A percentile compares a stretch with the other conserved stretches of the same genome.
phyloP scores from a whole-genome alignment of 2,329 filamentous ascomycete genomes.

The Aspergillus phoenicis region DNA sequence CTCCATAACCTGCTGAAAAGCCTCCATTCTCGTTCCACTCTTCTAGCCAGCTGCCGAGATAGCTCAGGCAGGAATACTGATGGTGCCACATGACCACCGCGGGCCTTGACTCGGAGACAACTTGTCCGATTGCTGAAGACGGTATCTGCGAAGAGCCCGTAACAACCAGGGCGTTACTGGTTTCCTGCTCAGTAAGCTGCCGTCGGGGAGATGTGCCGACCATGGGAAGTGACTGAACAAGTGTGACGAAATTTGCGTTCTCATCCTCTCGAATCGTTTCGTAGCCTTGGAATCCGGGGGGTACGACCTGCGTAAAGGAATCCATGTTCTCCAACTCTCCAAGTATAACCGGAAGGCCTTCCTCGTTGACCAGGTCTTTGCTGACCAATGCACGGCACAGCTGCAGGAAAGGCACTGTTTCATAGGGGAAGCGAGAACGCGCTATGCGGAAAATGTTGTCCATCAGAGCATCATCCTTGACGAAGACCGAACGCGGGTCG shows the following conservation, averaged over 20 bases:
- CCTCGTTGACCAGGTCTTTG: slow-evolving; percentile 47
- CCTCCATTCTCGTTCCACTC: slow-evolving; percentile 51
- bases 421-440: slow-evolving; percentile 79
- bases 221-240: slow-evolving; percentile 60
- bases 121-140: slow-evolving; percentile 50
- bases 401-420: slow-evolving; percentile 75
- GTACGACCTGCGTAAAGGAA: slow-evolving; percentile 77
- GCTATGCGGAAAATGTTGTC: slow-evolving; percentile 66
- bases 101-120: slow-evolving; percentile 76
- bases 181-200: slow-evolving; percentile 24
- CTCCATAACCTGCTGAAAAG: slow-evolving; percentile 56
- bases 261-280: slow-evolving; percentile 81
- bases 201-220: slow-evolving; percentile 35
- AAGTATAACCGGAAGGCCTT: slow-evolving; percentile 58
- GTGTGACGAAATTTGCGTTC: slow-evolving; percentile 75
- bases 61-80: slow-evolving; percentile 75
- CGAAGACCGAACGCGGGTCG: slow-evolving; percentile 54
- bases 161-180: slow-evolving; percentile 39
- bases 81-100: slow-evolving; percentile 75
- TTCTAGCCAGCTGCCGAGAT: slow-evolving; percentile 70
- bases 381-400: slow-evolving; percentile 67
- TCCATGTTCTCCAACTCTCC: slow-evolving; percentile 69
- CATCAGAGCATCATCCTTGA: slow-evolving; percentile 61
- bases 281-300: slow-evolving; percentile 71
- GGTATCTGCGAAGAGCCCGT: slow-evolving; percentile 42